Base-by-base conservation (phyloP, 768 basidiomycete genomes). In the Leccinum fibrillosum region DNA sequence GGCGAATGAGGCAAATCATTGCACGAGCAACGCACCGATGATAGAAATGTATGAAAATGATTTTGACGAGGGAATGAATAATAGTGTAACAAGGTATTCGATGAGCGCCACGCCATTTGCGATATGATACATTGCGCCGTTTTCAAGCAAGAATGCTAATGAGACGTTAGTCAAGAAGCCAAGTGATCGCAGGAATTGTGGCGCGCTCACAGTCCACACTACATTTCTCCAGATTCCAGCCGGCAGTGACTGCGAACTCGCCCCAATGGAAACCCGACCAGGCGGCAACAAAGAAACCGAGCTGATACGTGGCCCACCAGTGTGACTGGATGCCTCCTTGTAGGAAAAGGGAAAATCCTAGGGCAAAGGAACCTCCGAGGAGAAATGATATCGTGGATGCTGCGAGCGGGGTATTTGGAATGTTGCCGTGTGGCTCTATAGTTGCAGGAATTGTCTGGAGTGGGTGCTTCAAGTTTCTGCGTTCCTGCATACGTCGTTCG, bases 171-270 rank as follows among this genome's bases (percentile, higher is more conserved):
- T 15, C 19, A 12, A 60, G n/a, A 28, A 64, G 54, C 44, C 57
- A 44, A 12, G 25, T 19, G 11, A n/a, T 53, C 25, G 12, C 42
- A 48, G 2, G 10, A 47, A 53, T 17, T 5, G 48, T 28, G 32
- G 48, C 37, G 56, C 25, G 80, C 93, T 78, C 70, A 96, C 97
- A 98, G 69, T 94, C 92, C 8, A 97, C 84, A 58, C 86, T 92
- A 68, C 94, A 90, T 75, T 95, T 97, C 53, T 90, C 88, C 42
- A 88, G 76, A 72, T 98, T 98, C 89, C 92, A 98, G 23, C 92
- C 92, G 1, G 95, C 95, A 7, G 97, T 97, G 4, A 95, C 93
- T 37, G 89, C 90, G 67, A 94, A 98, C 72, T 99, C 97, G 12
- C 83, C 85, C 85, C 93, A 89, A 67, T 99, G 97, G 72, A 99